phyloP scores from a whole-genome alignment of 768 basidiomycete species.

The Mycena vitilis region DNA sequence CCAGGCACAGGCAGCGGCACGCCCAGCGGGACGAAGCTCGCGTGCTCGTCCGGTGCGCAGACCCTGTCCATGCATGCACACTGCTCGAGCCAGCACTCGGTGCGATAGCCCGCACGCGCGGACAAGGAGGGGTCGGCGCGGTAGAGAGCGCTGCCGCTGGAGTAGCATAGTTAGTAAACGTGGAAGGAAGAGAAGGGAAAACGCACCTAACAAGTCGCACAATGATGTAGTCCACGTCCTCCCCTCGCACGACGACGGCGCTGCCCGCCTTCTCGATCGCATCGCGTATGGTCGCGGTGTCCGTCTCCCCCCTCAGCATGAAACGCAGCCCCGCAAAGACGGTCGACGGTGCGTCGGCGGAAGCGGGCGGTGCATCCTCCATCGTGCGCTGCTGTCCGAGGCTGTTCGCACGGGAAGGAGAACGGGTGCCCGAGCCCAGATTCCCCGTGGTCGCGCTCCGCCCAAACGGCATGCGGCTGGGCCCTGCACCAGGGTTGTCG shows the following conservation, averaged over 20 bases:
- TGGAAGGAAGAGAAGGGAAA: too few species aligned
- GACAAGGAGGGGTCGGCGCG: slow-evolving; percentile 62
- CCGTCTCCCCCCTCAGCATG: slow-evolving; percentile 76
- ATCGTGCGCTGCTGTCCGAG: background rate
- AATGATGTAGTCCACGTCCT: slow-evolving; percentile 70
- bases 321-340: slow-evolving; percentile 68
- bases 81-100: slow-evolving; percentile 94
- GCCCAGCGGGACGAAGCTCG: slow-evolving; percentile 76
- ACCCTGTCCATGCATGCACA: slow-evolving; percentile 84
- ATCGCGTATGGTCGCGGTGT: slow-evolving; percentile 61
- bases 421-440: too few species aligned
- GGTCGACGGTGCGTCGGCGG: slow-evolving; percentile 22
- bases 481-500: slow-evolving; percentile 29
- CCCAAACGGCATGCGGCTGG: slow-evolving; percentile 32
- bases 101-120: slow-evolving; percentile 71
- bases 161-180: background rate
- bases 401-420: background rate
- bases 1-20: slow-evolving; percentile 70
- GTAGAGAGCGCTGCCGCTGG: slow-evolving; percentile 78
- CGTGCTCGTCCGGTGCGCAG: slow-evolving; percentile 72
- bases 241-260: slow-evolving; percentile 44
- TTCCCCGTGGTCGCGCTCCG: background rate
- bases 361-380: background rate
- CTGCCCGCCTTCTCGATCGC: slow-evolving; percentile 76
- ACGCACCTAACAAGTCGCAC: slow-evolving; percentile 80